These are phyloP conservation scores for Margaritispora aquatica DNA, from an alignment of 495 filamentous ascomycete genomes.

Conservation along the genomic window DNA sequence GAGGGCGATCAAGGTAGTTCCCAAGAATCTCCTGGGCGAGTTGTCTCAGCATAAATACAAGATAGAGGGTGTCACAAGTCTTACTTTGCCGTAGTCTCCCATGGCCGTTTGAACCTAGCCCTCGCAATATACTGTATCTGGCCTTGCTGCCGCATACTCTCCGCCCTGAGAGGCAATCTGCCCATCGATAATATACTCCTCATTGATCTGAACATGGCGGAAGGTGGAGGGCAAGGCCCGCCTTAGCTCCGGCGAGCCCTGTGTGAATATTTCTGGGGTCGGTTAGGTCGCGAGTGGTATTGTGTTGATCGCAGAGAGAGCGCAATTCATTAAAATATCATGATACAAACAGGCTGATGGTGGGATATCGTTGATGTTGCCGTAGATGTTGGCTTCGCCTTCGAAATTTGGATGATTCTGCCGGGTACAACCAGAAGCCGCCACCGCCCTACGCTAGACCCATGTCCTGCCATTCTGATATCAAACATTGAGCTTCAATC, in stretches of 20 bases:
- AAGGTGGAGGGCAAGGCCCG: neutral
- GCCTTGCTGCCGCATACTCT: slow-evolving; percentile 5
- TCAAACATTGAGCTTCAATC: neutral
- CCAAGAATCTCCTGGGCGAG: neutral
- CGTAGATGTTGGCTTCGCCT: neutral
- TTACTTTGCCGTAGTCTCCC: neutral
- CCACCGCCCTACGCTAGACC: neutral
- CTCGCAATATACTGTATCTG: slow-evolving; percentile 8
- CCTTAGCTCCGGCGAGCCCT: slow-evolving; percentile 5
- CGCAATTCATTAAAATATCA: neutral
- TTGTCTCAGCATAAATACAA: neutral
- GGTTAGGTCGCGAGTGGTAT: neutral
- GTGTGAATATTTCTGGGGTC: neutral
- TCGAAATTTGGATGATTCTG: neutral
- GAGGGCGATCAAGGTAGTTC: neutral
- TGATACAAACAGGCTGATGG: neutral
- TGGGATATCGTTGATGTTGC: neutral
- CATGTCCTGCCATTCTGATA: neutral
- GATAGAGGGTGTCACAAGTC: neutral
- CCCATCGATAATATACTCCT: slow-evolving; percentile 15
- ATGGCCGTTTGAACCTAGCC: slow-evolving; percentile 6
- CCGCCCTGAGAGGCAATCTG: slow-evolving; percentile 18
- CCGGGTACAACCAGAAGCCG: neutral
- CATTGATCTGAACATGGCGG: slow-evolving; percentile 14
- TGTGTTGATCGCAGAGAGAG: neutral